phyloP scores from a whole-genome alignment of 2,329 filamentous ascomycete genomes.

The Aspergillus ochraceoroseus region DNA sequence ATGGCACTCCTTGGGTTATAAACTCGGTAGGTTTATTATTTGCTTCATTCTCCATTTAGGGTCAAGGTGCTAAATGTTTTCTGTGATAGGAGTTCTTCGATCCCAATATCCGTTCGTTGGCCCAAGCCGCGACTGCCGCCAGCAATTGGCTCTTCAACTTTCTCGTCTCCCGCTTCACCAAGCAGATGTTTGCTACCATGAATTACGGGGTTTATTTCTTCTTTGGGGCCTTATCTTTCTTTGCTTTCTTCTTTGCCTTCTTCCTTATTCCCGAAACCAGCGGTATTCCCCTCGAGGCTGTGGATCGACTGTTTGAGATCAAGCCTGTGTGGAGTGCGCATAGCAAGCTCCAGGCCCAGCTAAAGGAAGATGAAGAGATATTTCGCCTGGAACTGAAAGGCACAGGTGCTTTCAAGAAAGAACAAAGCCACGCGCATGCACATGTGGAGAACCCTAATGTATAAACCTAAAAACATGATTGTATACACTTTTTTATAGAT shows the following conservation, averaged over 20 bases:
- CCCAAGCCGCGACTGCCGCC: constrained; percentile 60
- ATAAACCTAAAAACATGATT: too few species aligned
- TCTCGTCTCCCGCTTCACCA: constrained; percentile 35
- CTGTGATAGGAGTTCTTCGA: constrained; percentile 62
- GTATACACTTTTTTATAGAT: too few species aligned
- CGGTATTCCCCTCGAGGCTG: constrained; percentile 50
- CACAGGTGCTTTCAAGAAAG: constrained; percentile 21
- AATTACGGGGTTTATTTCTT: constrained; percentile 65
- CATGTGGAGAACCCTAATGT: constrained; percentile 13
- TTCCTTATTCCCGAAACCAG: constrained; percentile 64
- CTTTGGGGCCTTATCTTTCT: constrained; percentile 60
- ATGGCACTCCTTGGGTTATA: constrained; percentile 70
- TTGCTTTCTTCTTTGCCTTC: constrained; percentile 56
- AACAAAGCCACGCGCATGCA: constrained; percentile 11
- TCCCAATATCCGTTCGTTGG: constrained; percentile 62
- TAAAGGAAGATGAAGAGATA: constrained; percentile 34
- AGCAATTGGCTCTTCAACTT: constrained; percentile 38
- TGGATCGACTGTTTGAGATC: constrained; percentile 57
- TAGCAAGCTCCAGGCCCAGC: constrained; percentile 28
- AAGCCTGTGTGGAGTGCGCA: constrained; percentile 38
- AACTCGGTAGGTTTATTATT: constrained; percentile 46
- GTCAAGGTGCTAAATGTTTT: too few species aligned
- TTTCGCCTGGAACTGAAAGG: constrained; percentile 33
- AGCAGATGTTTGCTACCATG: constrained; percentile 42
- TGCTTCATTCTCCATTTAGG: too few species aligned